Conservation (phyloP, 192 early-diverging fungal genomes). For the Rhizophagus clarus region DNA sequence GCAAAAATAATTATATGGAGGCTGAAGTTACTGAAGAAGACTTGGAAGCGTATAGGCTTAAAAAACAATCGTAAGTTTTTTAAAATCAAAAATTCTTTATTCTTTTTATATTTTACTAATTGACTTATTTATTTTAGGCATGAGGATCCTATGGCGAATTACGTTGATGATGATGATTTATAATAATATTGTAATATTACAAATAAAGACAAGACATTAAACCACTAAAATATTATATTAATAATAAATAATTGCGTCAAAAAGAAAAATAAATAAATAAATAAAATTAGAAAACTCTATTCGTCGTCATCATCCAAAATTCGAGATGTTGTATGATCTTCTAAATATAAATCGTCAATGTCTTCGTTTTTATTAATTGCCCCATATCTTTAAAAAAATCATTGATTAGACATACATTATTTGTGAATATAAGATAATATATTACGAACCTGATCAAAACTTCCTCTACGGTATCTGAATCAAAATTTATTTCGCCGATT, state of each 20-base stretch:
- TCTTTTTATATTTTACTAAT: not conserved
- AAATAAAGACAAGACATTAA: no score
- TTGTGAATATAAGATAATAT: not conserved
- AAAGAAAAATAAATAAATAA: not conserved
- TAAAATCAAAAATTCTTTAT: not conserved
- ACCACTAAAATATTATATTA: not conserved
- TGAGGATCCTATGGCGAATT: constrained; percentile 70
- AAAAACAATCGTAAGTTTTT: constrained; percentile 32
- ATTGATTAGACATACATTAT: not conserved
- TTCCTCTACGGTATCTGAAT: constrained; percentile 50
- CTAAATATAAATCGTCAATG: not conserved
- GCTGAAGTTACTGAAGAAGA: constrained; percentile 65
- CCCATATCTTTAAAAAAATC: not conserved
- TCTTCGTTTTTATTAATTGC: not conserved
- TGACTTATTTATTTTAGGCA: not conserved
- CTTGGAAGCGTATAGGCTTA: constrained; percentile 65
- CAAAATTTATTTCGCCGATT: constrained; percentile 39
- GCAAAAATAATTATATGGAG: not conserved
- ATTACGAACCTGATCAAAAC: constrained; percentile 48
- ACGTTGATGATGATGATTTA: constrained; percentile 38
- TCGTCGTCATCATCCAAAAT: not conserved
- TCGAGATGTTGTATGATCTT: not conserved
- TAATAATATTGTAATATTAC: constrained; percentile 9
- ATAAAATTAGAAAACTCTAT: not conserved
- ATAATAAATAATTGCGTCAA: not conserved